Base-by-base conservation (phyloP, 176 grass and related monocot species). In the Paspalum notatum region DNA sequence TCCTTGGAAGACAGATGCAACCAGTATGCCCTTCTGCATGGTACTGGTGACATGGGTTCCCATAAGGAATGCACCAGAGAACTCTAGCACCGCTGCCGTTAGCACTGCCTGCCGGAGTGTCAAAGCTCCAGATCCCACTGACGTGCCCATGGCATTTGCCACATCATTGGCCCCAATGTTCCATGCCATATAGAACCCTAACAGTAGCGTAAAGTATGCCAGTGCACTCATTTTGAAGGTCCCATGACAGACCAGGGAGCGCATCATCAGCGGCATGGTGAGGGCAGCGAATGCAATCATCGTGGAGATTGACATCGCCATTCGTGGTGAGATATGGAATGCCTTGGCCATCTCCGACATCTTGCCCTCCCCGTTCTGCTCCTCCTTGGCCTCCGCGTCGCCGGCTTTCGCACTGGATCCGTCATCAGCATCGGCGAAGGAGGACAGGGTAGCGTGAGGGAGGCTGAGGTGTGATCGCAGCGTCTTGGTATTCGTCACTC, bases 91-190 rank as follows among this genome's bases (percentile, higher is more conserved):
- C 0, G 86, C 90, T 0, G 96, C 96, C 15, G 86, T 99, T 22
- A 99, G 49, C 50, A 95, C 96, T 6, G 96, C 96, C 83, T 99
- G 96, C 47, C 96, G 77, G 52, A 99, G 88, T 38, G 96, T 95
- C 83, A 99, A 75, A 46, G 96, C 96, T 22, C 96, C 96, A 8
- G 96, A 99, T 11, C 96, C 96, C 25, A 99, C 96, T 20, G 96
- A 99, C 9, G 96, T 99, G 32, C 96, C 96, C 96, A 99, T 99
- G 82, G 96, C 96, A 80, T 99, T 99, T 2, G 96, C 96, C 25
- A 99, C 96, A 73, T 99, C 96, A 75, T 99, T 99, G 1, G 96
- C 96, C 6, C 96, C 96, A 50, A 99, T 99, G 46, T 99, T 99
- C 88, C 96, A 99, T 45, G 96, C 96, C 92, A 99, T 99, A 71